Percentiles rank a stretch among this genome's conserved stretches.
These are phyloP conservation scores for Picea sitchensis DNA, from an alignment of 75 land plant genomes.

Conservation along the genomic window DNA sequence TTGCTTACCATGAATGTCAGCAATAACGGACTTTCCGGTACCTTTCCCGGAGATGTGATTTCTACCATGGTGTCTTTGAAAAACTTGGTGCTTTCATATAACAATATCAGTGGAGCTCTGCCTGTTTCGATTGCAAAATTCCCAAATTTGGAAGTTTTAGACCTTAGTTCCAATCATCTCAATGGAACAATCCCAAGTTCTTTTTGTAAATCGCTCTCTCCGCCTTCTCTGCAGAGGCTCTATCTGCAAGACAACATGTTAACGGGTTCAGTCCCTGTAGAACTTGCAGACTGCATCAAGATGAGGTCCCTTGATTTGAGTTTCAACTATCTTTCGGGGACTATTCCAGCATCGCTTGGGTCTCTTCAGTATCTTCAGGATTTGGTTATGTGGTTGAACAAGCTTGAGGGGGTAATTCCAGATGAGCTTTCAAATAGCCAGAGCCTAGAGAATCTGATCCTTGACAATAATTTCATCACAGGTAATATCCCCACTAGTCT, in stretches of 20 bases:
- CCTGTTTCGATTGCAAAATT: slow-evolving; percentile 33
- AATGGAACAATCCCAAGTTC: slow-evolving; percentile 37
- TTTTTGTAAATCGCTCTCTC: slow-evolving; percentile 21
- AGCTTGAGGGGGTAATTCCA: slow-evolving; percentile 61
- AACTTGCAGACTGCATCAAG: slow-evolving; percentile 47
- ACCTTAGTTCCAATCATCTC: slow-evolving; percentile 67
- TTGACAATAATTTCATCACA: slow-evolving; percentile 54
- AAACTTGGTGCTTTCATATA: slow-evolving; percentile 8
- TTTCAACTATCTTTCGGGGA: slow-evolving; percentile 60
- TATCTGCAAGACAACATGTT: slow-evolving; percentile 53
- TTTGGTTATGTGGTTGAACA: slow-evolving; percentile 62
- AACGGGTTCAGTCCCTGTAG: slow-evolving; percentile 38
- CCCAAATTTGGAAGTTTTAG: slow-evolving; percentile 41
- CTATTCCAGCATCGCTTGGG: slow-evolving; percentile 50
- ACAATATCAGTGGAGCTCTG: slow-evolving; percentile 9
- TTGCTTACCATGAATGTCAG: slow-evolving; percentile 20
- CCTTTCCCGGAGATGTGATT: slow-evolving; percentile 11
- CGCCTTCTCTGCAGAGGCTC: slow-evolving; percentile 39
- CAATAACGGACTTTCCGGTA: slow-evolving; percentile 27
- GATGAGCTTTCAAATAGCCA: slow-evolving; percentile 26
- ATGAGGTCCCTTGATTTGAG: slow-evolving; percentile 64
- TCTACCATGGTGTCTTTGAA: neutral
- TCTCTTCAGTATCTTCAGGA: slow-evolving; percentile 39
- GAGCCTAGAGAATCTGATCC: slow-evolving; percentile 48
- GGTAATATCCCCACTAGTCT: slow-evolving; percentile 60